Percentiles rank a stretch among this genome's conserved stretches.
Conservation (phyloP, 495 filamentous ascomycete species). For the Lineolata rhizophorae region DNA sequence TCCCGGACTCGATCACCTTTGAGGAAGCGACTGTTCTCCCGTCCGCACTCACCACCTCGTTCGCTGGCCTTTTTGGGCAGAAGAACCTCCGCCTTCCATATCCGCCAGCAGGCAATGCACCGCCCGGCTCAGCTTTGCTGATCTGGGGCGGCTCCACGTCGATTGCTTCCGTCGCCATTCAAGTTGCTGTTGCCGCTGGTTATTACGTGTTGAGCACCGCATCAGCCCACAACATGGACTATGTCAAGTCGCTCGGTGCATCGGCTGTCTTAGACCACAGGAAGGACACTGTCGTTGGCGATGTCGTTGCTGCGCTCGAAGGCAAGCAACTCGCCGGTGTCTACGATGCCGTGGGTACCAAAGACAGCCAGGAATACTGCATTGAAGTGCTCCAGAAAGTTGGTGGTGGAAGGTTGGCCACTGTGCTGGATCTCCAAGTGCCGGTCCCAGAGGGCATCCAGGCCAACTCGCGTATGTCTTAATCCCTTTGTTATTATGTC, state of each 20-base stretch:
- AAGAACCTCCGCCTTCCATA: slow-evolving; percentile 20
- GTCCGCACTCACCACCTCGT: slow-evolving; percentile 30
- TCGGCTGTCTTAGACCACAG: not conserved
- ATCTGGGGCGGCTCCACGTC: not conserved
- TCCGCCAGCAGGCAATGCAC: slow-evolving; percentile 7
- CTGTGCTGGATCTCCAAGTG: too few species aligned
- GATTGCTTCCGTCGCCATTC: not conserved
- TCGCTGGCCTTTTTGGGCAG: slow-evolving; percentile 25
- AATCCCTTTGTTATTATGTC: too few species aligned
- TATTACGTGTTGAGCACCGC: not conserved
- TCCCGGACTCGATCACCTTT: slow-evolving; percentile 26
- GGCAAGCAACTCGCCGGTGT: not conserved
- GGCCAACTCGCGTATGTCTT: too few species aligned
- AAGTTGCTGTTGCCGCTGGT: not conserved
- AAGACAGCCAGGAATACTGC: not conserved
- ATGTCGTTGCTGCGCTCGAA: not conserved
- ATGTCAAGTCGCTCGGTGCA: not conserved
- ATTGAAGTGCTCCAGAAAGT: slow-evolving; percentile 7
- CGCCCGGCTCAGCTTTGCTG: not conserved
- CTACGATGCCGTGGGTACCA: not conserved
- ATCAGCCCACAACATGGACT: not conserved
- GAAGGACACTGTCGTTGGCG: not conserved
- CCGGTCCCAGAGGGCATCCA: too few species aligned
- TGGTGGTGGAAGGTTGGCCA: slow-evolving; percentile 5
- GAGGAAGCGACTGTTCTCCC: slow-evolving; percentile 28